A percentile compares a stretch with the other conserved stretches of the same genome.
phyloP scores from a whole-genome alignment of 2,329 filamentous ascomycete genomes.

The Huntiella bhutanensis region DNA sequence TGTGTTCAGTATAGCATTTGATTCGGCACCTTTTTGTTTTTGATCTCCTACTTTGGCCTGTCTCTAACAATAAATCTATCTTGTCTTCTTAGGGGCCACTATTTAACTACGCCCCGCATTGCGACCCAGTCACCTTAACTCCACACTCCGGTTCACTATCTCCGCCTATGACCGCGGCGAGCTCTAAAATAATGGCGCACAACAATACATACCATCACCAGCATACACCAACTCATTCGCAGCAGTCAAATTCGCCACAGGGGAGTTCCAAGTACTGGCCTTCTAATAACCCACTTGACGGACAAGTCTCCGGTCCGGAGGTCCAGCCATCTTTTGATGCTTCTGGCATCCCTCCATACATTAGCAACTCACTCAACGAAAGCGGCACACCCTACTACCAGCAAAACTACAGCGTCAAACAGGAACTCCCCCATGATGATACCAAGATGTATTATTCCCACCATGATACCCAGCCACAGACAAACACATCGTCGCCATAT shows the following conservation, averaged over 20 bases:
- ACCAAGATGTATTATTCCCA: constrained; percentile 2
- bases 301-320: too few relatives aligned
- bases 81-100: constrained; percentile 11
- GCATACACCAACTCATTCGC: constrained; percentile 27
- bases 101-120: constrained; percentile 21
- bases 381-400: constrained; percentile 1
- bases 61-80: background rate
- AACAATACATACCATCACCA: constrained; percentile 15
- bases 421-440: background rate
- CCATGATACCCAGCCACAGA: background rate
- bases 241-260: too few relatives aligned
- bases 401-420: background rate
- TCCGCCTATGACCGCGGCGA: constrained; percentile 26
- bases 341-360: constrained; percentile 12
- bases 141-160: constrained; percentile 21
- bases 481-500: too few relatives aligned
- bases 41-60: background rate
- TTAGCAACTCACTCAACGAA: background rate
- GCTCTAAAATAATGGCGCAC: constrained; percentile 9
- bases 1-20: background rate
- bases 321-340: too few relatives aligned
- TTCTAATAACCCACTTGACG: too few relatives aligned
- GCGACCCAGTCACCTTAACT: constrained; percentile 16
- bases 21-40: background rate
- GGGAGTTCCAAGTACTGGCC: too few relatives aligned